A percentile compares a stretch with the other conserved stretches of the same genome.
phyloP scores from a whole-genome alignment of 192 early-diverging fungal genomes.

The Thoreauomyces humboldtii region DNA sequence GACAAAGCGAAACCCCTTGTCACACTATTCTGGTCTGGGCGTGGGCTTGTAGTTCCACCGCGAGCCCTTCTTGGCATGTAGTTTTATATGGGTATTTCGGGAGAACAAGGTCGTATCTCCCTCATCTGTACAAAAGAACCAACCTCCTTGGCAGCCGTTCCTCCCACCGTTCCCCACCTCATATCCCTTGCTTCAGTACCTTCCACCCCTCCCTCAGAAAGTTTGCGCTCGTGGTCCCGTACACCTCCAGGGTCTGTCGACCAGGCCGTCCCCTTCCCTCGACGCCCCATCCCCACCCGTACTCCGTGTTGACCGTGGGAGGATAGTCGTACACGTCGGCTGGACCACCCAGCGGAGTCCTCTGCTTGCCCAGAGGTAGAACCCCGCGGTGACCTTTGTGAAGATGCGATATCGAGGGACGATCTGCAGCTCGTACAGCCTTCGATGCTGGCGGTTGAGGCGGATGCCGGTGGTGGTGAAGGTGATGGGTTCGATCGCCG shows the following conservation, averaged over 20 bases:
- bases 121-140: too few species aligned
- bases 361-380: not conserved
- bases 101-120: too few species aligned
- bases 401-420: not conserved
- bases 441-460: not conserved
- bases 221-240: conserved; percentile 35
- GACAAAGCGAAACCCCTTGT: too few species aligned
- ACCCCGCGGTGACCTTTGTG: not conserved
- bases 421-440: not conserved
- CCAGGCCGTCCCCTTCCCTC: not conserved
- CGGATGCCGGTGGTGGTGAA: not conserved
- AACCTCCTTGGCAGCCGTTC: too few species aligned
- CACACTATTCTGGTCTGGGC: too few species aligned
- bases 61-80: too few species aligned
- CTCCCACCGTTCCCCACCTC: too few species aligned
- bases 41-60: too few species aligned
- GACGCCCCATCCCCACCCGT: conserved; percentile 25
- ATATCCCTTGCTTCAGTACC: too few species aligned
- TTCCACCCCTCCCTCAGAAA: conserved; percentile 28
- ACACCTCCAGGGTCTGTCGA: conserved; percentile 20
- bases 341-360: not conserved
- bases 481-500: conserved; percentile 10
- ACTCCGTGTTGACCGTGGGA: conserved; percentile 30
- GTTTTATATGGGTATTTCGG: too few species aligned
- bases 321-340: conserved; percentile 25